Percentiles rank a stretch among this genome's conserved stretches.
phyloP scores from a whole-genome alignment of 306 rosid species.

The Dicorynia guianensis region DNA sequence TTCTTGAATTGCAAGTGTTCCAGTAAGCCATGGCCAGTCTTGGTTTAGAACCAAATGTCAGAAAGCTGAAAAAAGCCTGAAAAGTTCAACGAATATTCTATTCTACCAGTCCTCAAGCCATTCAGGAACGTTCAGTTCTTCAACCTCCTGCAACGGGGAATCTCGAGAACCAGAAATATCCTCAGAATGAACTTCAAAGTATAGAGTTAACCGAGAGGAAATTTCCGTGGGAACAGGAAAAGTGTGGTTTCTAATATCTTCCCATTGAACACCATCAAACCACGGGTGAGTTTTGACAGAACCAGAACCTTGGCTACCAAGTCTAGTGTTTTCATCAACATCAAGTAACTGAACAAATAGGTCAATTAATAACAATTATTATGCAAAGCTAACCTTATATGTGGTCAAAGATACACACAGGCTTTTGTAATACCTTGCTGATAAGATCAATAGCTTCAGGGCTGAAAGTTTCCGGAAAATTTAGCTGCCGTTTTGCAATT shows the following conservation, averaged over 20 bases:
- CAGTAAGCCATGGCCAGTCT: constrained; percentile 32
- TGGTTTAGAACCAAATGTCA: constrained; percentile 37
- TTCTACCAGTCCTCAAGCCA: constrained; percentile 95
- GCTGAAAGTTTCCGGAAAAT: constrained; percentile 79
- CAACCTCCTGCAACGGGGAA: constrained; percentile 59
- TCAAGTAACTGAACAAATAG: constrained; percentile 79
- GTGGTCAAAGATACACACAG: not conserved
- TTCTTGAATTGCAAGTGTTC: constrained; percentile 37
- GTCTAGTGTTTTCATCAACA: constrained; percentile 80
- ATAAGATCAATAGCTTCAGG: constrained; percentile 83
- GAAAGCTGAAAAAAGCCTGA: constrained; percentile 39
- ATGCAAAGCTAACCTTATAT: constrained; percentile 34
- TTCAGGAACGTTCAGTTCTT: constrained; percentile 69
- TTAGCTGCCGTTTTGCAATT: constrained; percentile 84
- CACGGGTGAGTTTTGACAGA: constrained; percentile 81
- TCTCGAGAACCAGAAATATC: constrained; percentile 54
- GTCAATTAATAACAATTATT: constrained; percentile 36
- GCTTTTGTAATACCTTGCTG: constrained; percentile 69
- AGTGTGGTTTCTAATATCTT: constrained; percentile 55
- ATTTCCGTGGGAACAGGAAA: constrained; percentile 77
- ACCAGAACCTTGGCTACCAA: constrained; percentile 77
- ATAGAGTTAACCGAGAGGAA: constrained; percentile 67
- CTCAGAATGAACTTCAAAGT: constrained; percentile 68
- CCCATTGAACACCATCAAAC: constrained; percentile 89
- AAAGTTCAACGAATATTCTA: constrained; percentile 36